Percentiles rank a stretch among this genome's conserved stretches.
Conservation (phyloP, 805 yeast genomes). For the Wickerhamiella occidentalis region DNA sequence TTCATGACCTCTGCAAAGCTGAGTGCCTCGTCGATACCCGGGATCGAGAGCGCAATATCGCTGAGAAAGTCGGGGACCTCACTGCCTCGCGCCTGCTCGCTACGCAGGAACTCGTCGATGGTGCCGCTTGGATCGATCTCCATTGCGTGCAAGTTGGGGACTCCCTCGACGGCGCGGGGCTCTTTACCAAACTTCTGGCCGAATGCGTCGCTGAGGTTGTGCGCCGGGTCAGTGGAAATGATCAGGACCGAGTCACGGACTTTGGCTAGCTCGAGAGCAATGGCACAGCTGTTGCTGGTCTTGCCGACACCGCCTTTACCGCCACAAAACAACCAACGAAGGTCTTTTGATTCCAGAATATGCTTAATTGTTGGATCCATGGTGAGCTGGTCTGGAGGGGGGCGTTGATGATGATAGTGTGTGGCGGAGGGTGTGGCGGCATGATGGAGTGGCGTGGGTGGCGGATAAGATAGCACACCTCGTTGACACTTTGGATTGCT, state of each 20-base stretch:
- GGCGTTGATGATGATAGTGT: background rate
- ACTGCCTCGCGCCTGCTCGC: slow-evolving; percentile 28
- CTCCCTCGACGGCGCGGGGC: slow-evolving; percentile 85
- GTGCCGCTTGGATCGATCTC: slow-evolving; percentile 96
- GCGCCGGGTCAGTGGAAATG: slow-evolving; percentile 98
- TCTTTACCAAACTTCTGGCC: slow-evolving; percentile 97
- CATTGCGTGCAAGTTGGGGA: slow-evolving; percentile 86
- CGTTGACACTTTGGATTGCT: too few species aligned
- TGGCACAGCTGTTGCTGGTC: slow-evolving; percentile 91
- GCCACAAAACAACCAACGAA: slow-evolving; percentile 96
- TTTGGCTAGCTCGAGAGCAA: slow-evolving; percentile 86
- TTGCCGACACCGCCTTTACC: slow-evolving; percentile 99
- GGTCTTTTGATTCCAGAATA: slow-evolving; percentile 34
- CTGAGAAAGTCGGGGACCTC: slow-evolving; percentile 63
- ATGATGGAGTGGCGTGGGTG: too few species aligned
- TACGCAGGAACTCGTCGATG: slow-evolving; percentile 62
- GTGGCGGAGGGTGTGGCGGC: background rate
- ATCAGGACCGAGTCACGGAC: slow-evolving; percentile 72
- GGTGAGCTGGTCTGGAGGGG: background rate
- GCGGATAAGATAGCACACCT: too few species aligned
- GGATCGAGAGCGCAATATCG: slow-evolving; percentile 88
- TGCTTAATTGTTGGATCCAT: slow-evolving; percentile 33
- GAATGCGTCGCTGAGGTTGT: slow-evolving; percentile 92
- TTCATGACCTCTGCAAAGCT: slow-evolving; percentile 97
- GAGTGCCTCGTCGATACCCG: slow-evolving; percentile 97